Evolutionary conservation across 2,329 filamentous ascomycete species (phyloP).

Genomic region (Botrytis byssoidea): DNA sequence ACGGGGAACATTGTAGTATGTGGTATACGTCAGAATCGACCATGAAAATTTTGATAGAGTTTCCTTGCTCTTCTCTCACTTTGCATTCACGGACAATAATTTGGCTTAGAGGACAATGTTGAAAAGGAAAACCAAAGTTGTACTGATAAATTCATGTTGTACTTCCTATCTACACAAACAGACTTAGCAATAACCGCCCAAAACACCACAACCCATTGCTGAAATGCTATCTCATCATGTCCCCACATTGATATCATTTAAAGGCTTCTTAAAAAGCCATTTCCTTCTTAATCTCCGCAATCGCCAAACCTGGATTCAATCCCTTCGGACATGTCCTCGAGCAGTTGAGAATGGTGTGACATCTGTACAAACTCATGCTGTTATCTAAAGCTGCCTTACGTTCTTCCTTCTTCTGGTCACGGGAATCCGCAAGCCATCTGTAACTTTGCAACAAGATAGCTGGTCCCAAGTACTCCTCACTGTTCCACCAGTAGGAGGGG

Average conservation of each 20-base stretch:
- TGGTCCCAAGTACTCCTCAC: conserved; percentile 95
- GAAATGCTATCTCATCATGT: conserved; percentile 7
- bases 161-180: conserved; percentile 20
- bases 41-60: background rate
- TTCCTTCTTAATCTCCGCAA: conserved; percentile 98
- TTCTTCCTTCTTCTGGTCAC: conserved; percentile 85
- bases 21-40: background rate
- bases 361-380: conserved; percentile 98
- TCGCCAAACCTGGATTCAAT: conserved; percentile 89
- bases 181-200: conserved; percentile 18
- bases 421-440: conserved; percentile 92
- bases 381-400: conserved; percentile 93
- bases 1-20: background rate
- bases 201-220: conserved; percentile 18
- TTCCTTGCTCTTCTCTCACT: too few species aligned
- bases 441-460: conserved; percentile 97
- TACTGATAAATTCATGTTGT: conserved; percentile 19
- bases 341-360: conserved; percentile 99
- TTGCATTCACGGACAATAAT: background rate
- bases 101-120: background rate
- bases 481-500: conserved; percentile 99
- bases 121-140: background rate
- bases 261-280: conserved; percentile 58
- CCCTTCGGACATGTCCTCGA: conserved; percentile 97
- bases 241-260: background rate